Percentiles rank a stretch among this genome's conserved stretches.
Evolutionary conservation across 148 eudicot species (phyloP).

Genomic region (Fagopyrum esculentum): DNA sequence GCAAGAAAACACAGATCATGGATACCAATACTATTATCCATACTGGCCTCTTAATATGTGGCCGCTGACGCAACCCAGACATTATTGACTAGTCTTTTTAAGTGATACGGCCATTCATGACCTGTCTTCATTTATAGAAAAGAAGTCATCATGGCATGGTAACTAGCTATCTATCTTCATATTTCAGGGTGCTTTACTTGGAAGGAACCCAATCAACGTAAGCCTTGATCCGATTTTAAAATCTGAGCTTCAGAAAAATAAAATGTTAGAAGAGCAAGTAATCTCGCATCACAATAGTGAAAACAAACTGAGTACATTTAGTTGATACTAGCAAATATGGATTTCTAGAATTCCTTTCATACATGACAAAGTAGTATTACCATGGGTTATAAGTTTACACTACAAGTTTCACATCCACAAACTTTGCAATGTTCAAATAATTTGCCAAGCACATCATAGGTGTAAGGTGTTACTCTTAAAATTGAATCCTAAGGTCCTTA

Average conservation of each 20-base stretch:
- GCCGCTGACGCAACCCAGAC: constrained; percentile 47
- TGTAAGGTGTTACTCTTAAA: no score
- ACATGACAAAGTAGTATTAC: neutral
- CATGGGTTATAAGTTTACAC: neutral
- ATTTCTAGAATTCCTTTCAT: neutral
- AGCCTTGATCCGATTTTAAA: neutral
- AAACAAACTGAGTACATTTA: neutral
- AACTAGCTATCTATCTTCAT: constrained; percentile 13
- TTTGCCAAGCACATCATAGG: no score
- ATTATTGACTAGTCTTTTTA: constrained; percentile 33
- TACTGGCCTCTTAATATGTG: constrained; percentile 46
- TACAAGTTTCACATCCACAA: neutral
- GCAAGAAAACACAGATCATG: constrained; percentile 48
- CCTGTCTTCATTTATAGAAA: constrained; percentile 46
- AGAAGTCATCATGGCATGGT: constrained; percentile 20
- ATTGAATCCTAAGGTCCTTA: neutral
- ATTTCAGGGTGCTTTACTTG: constrained; percentile 10
- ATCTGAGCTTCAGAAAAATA: neutral
- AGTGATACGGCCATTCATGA: constrained; percentile 42
- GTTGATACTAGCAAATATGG: neutral
- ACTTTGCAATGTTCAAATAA: no score
- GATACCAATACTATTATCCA: constrained; percentile 43
- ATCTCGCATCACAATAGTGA: neutral
- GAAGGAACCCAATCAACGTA: neutral
- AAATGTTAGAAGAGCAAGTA: neutral